These are phyloP conservation scores for Sugiyamaella mastotermitis DNA, from an alignment of 805 yeast species.

Conservation along the genomic window DNA sequence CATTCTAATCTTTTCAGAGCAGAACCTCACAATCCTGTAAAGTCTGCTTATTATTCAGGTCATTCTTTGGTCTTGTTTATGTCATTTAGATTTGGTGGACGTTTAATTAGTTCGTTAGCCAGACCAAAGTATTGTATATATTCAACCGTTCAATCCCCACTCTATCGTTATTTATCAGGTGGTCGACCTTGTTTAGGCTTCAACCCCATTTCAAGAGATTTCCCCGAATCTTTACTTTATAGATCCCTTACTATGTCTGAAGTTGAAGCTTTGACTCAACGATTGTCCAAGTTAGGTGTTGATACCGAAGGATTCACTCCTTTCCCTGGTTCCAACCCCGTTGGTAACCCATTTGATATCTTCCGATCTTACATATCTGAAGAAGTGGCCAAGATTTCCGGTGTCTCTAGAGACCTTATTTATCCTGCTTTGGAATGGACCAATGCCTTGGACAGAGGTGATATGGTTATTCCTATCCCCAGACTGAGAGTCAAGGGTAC, in stretches of 20 bases:
- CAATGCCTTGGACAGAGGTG: conserved; percentile 82
- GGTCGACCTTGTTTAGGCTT: conserved; percentile 2
- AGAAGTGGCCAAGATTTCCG: conserved; percentile 67
- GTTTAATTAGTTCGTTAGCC: too few relatives aligned
- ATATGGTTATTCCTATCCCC: conserved; percentile 86
- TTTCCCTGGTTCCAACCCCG: conserved; percentile 59
- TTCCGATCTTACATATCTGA: conserved; percentile 84
- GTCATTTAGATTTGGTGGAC: too few relatives aligned
- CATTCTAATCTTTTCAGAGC: too few relatives aligned
- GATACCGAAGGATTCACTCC: conserved; percentile 15
- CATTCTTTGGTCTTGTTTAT: too few relatives aligned
- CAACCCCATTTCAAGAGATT: conserved; percentile 7
- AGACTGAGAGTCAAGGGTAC: conserved; percentile 80
- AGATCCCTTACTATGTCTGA: conserved; percentile 18
- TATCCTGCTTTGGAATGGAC: conserved; percentile 88
- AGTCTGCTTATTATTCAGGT: too few relatives aligned
- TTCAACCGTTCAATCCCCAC: too few relatives aligned
- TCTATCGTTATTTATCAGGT: too few relatives aligned
- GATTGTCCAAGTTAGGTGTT: conserved; percentile 15
- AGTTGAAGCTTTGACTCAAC: conserved; percentile 9
- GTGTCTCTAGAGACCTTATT: conserved; percentile 62
- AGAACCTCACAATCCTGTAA: too few relatives aligned
- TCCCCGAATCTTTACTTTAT: conserved; percentile 2
- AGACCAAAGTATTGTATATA: too few relatives aligned
- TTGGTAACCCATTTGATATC: conserved; percentile 74